Evolutionary conservation across 2,329 filamentous ascomycete genomes (phyloP).

Genomic region (Pseudogymnoascus sp.): DNA sequence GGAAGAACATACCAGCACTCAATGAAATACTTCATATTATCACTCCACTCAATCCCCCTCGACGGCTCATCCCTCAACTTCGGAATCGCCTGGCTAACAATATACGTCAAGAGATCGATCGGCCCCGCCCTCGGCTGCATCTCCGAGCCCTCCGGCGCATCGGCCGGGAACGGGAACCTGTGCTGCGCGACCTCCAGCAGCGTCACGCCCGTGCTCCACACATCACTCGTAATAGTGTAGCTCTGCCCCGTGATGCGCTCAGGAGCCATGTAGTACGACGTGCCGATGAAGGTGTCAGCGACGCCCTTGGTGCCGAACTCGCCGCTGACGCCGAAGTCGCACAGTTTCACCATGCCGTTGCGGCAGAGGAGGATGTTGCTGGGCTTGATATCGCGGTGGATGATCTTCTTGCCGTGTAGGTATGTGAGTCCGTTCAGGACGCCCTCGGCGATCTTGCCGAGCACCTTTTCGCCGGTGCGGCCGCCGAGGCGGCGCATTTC

Average conservation of each 20-base stretch:
- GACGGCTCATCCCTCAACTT: conserved; percentile 92
- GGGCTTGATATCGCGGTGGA: conserved; percentile 97
- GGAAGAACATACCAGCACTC: conserved; percentile 96
- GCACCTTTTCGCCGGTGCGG: conserved; percentile 89
- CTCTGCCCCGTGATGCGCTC: conserved; percentile 96
- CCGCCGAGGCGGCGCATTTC: conserved; percentile 95
- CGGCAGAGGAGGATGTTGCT: conserved; percentile 93
- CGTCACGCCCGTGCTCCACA: conserved; percentile 96
- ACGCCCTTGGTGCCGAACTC: conserved; percentile 98
- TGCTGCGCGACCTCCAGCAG: conserved; percentile 98
- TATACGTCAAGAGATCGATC: conserved; percentile 94
- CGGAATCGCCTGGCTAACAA: conserved; percentile 89
- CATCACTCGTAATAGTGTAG: conserved; percentile 97
- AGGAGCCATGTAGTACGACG: conserved; percentile 98
- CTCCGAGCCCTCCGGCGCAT: conserved; percentile 90
- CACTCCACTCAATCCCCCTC: conserved; percentile 85
- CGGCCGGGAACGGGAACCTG: conserved; percentile 94
- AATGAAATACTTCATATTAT: conserved; percentile 98
- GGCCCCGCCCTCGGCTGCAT: conserved; percentile 88
- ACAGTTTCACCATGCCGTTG: conserved; percentile 90
- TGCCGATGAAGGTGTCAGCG: conserved; percentile 97
- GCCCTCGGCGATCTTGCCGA: conserved; percentile 93
- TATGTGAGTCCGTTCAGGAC: conserved; percentile 92
- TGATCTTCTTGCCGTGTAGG: conserved; percentile 90
- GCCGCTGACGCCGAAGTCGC: conserved; percentile 95